Conservation (phyloP, 345 rosid species). For the Eucalyptus rudis region DNA sequence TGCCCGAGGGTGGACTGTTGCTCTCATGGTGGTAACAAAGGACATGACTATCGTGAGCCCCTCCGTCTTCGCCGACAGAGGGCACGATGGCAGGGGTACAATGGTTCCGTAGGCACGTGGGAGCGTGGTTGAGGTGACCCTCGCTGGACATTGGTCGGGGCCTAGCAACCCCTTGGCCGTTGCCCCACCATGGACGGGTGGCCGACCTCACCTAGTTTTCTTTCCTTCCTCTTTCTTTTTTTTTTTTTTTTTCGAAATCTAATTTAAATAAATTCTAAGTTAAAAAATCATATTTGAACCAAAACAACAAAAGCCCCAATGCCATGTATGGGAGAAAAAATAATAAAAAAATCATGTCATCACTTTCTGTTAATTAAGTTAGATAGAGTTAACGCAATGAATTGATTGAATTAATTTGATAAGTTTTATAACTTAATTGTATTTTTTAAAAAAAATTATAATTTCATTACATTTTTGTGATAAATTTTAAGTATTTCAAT, state of each 20-base stretch:
- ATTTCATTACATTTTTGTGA: fast-evolving
- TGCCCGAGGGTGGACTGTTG: neutral
- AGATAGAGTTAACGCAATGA: fast-evolving
- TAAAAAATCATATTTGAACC: neutral
- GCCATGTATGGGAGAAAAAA: too few species aligned
- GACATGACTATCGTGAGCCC: neutral
- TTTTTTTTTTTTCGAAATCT: too few species aligned
- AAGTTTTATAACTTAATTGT: fast-evolving
- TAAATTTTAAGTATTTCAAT: too few species aligned
- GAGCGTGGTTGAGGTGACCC: neutral
- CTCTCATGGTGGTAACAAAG: neutral
- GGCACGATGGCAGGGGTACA: neutral
- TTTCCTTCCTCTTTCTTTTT: too few species aligned
- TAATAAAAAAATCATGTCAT: too few species aligned
- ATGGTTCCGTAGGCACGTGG: neutral
- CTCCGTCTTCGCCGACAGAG: neutral
- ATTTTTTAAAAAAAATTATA: too few species aligned
- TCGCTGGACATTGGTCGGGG: neutral
- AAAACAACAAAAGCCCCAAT: neutral
- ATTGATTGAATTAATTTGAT: too few species aligned
- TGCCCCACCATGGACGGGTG: neutral
- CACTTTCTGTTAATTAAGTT: too few species aligned
- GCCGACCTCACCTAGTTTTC: neutral
- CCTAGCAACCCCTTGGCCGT: neutral
- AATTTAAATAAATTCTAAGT: too few species aligned